Conservation (phyloP, 306 rosid species). For the Trichosanthes truncata region DNA sequence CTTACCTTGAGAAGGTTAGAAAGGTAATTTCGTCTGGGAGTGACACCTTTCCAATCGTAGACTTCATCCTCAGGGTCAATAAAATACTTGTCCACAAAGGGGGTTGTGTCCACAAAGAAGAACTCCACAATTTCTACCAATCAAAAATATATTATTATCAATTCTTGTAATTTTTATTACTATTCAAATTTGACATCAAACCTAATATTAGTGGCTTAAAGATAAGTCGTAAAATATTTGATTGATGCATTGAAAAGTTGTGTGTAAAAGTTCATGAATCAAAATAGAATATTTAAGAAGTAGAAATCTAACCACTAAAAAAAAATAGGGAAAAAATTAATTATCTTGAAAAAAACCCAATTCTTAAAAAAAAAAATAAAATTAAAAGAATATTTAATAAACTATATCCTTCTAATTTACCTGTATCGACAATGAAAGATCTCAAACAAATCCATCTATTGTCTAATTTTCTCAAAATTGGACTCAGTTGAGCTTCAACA, state of each 20-base stretch:
- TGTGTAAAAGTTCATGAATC: no score
- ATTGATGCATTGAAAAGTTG: no score
- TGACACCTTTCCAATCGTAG: conserved; percentile 68
- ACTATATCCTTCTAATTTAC: conserved; percentile 14
- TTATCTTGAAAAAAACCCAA: not conserved
- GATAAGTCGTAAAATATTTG: no score
- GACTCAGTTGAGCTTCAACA: conserved; percentile 62
- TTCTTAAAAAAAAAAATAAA: no score
- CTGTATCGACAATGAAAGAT: conserved; percentile 46
- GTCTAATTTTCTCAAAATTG: conserved; percentile 31
- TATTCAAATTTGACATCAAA: no score
- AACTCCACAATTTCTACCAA: conserved; percentile 46
- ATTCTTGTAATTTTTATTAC: not conserved
- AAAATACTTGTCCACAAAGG: conserved; percentile 53
- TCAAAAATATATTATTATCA: not conserved
- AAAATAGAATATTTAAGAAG: not conserved
- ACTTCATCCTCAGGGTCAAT: conserved; percentile 24
- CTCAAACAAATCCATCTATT: conserved; percentile 61
- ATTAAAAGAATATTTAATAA: not conserved
- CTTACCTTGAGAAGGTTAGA: conserved; percentile 49
- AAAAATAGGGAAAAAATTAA: not conserved
- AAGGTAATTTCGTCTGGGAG: conserved; percentile 47
- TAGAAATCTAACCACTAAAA: no score
- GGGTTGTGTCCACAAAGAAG: conserved; percentile 84
- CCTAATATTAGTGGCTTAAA: no score